These are phyloP conservation scores for Trametes sp. DNA, from an alignment of 1,284 basidiomycete genomes.

Conservation along the genomic window DNA sequence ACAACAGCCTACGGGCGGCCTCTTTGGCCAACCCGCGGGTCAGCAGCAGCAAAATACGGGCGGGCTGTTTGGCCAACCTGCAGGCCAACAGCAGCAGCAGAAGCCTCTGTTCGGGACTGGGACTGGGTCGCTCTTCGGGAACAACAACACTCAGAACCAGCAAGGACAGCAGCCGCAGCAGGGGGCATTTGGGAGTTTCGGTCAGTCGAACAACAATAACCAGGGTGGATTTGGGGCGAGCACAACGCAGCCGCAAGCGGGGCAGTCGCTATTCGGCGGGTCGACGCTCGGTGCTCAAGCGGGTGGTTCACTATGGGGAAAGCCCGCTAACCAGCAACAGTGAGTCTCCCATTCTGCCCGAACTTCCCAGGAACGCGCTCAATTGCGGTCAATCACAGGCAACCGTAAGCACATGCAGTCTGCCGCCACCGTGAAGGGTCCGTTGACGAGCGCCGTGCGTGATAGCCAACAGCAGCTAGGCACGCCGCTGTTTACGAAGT, in stretches of 20 bases:
- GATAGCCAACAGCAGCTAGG: slow-evolving; percentile 35
- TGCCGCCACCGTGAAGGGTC: neutral
- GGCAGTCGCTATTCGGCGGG: slow-evolving; percentile 28
- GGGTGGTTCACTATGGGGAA: slow-evolving; percentile 27
- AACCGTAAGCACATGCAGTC: neutral
- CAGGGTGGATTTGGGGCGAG: slow-evolving; percentile 5
- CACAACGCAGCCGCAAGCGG: slow-evolving; percentile 23
- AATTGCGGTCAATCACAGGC: neutral
- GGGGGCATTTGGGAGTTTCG: slow-evolving; percentile 20
- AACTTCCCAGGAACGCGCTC: neutral
- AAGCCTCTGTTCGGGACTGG: slow-evolving; percentile 26
- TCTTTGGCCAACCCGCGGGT: slow-evolving; percentile 31
- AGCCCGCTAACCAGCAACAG: slow-evolving; percentile 34
- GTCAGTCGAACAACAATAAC: neutral
- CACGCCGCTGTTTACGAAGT: slow-evolving; percentile 66
- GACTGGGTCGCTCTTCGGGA: slow-evolving; percentile 23
- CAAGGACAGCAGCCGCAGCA: slow-evolving; percentile 28
- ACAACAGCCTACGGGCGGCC: slow-evolving; percentile 21
- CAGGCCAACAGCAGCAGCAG: slow-evolving; percentile 26
- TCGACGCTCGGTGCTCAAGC: slow-evolving; percentile 19
- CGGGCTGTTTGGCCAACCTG: slow-evolving; percentile 30
- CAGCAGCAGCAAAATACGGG: slow-evolving; percentile 27
- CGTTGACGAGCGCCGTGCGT: neutral
- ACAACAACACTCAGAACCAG: slow-evolving; percentile 24
- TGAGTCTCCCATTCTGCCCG: slow-evolving; percentile 27